Conservation (phyloP, 192 early-diverging fungal genomes). For the Rhizophagus sp. region DNA sequence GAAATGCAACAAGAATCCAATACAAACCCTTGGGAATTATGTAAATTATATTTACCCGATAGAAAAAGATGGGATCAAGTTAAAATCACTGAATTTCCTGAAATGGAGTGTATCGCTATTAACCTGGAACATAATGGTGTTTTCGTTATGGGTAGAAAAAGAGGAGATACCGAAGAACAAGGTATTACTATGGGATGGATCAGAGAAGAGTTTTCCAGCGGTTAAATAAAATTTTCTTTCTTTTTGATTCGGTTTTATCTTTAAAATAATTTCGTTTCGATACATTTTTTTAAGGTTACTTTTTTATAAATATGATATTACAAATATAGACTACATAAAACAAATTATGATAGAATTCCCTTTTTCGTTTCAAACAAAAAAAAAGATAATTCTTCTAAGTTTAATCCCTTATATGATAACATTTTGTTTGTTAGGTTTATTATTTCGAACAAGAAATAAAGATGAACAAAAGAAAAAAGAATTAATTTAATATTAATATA, state of each 20-base stretch:
- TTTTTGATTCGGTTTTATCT: background rate
- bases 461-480: no score
- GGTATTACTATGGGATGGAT: constrained; percentile 21
- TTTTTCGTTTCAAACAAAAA: no score
- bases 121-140: background rate
- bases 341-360: no score
- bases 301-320: no score
- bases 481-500: no score
- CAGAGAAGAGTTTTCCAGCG: background rate
- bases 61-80: constrained; percentile 10
- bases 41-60: constrained; percentile 16
- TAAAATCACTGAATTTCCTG: background rate
- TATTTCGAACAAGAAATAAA: no score
- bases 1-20: background rate
- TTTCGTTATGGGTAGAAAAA: constrained; percentile 16
- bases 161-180: background rate
- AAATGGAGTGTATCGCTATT: constrained; percentile 26
- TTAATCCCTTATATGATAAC: no score
- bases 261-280: no score
- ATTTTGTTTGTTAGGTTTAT: no score
- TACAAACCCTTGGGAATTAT: constrained; percentile 16
- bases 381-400: no score
- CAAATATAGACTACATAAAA: no score
- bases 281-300: no score
- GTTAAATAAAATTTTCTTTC: background rate